A percentile compares a stretch with the other conserved stretches of the same genome.
These are phyloP conservation scores for Musa beccarii DNA, from an alignment of 176 grass and related monocot species.

Conservation along the genomic window DNA sequence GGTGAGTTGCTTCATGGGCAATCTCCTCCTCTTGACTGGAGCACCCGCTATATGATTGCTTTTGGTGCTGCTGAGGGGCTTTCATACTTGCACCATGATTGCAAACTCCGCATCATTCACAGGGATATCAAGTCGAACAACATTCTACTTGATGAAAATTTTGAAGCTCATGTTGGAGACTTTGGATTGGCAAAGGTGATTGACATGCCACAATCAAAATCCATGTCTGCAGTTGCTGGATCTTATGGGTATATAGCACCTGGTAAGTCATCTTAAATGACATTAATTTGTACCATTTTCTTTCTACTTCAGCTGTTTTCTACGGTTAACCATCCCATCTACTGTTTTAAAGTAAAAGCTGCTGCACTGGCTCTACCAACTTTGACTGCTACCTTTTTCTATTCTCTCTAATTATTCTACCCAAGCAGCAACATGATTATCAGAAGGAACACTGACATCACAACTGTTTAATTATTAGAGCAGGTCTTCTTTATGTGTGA, in stretches of 20 bases:
- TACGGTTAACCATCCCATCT: not conserved
- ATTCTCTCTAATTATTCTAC: no score
- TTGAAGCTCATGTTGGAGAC: conserved; percentile 96
- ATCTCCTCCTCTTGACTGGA: conserved; percentile 70
- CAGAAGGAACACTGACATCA: not conserved
- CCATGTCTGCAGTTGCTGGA: conserved; percentile 98
- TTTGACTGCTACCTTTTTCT: no score
- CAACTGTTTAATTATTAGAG: not conserved
- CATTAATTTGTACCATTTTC: not conserved
- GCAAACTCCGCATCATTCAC: conserved; percentile 86
- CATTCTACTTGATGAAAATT: conserved; percentile 97
- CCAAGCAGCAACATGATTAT: no score
- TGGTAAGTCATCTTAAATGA: conserved; percentile 31
- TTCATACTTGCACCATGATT: conserved; percentile 93
- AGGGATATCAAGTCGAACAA: conserved; percentile 98
- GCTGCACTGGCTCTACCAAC: no score
- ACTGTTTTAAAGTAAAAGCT: not conserved
- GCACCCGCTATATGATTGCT: conserved; percentile 75
- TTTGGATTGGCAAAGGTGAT: conserved; percentile 98
- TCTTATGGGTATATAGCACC: conserved; percentile 99
- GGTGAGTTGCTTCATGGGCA: conserved; percentile 87
- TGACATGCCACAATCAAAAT: conserved; percentile 85
- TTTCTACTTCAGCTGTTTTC: not conserved
- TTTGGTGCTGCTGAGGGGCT: conserved; percentile 88
- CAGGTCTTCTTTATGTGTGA: not conserved